Conservation (phyloP, 2,329 filamentous ascomycete genomes). For the Apiospora koreana region DNA sequence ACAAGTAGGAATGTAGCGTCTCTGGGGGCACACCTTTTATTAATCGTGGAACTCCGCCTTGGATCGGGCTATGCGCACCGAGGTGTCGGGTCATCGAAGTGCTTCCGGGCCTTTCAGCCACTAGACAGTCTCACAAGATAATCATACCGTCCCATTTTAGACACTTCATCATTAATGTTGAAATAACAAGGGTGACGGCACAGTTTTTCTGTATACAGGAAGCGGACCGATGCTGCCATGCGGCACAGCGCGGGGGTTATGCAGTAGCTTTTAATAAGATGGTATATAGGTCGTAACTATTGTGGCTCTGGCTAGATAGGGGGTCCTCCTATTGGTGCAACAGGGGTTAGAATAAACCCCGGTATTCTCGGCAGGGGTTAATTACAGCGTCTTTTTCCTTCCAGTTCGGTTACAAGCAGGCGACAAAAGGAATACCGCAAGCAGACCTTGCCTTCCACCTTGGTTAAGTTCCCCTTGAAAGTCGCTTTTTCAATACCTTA, state of each 20-base stretch:
- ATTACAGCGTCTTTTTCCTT: background rate
- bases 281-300: background rate
- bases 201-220: background rate
- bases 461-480: too few species aligned
- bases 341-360: background rate
- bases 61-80: too few species aligned
- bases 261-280: background rate
- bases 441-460: too few species aligned
- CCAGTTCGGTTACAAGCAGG: too few species aligned
- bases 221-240: background rate
- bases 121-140: background rate
- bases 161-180: background rate
- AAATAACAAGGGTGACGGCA: too few species aligned
- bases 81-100: too few species aligned
- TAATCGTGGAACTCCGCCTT: too few species aligned
- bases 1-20: background rate
- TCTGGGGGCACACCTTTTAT: background rate
- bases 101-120: too few species aligned
- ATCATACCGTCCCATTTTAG: background rate
- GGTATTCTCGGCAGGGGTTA: background rate
- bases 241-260: background rate
- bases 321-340: background rate
- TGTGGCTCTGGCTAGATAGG: background rate
- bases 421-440: too few species aligned
- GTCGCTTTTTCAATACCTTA: too few species aligned